These are phyloP conservation scores for Fonsecaea erecta DNA, from an alignment of 2,329 filamentous ascomycete genomes.

Conservation along the genomic window DNA sequence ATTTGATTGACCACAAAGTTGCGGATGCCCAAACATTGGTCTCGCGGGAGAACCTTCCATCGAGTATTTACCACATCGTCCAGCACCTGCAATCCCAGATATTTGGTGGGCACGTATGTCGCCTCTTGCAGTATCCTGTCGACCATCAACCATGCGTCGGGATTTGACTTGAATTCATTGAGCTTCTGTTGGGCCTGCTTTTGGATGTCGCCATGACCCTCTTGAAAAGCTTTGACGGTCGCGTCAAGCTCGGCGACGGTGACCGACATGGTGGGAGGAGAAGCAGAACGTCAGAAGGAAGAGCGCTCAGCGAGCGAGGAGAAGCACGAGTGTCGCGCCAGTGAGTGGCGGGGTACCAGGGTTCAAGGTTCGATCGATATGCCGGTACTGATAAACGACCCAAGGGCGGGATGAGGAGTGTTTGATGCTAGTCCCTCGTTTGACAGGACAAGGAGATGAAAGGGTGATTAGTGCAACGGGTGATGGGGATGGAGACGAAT, in stretches of 20 bases:
- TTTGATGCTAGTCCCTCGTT: slow-evolving; percentile 1
- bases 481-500: not conserved
- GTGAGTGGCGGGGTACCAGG: slow-evolving; percentile 22
- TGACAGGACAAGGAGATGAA: not conserved
- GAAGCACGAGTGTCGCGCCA: slow-evolving; percentile 31
- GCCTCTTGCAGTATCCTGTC: slow-evolving; percentile 95
- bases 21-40: slow-evolving; percentile 96
- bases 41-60: slow-evolving; percentile 96
- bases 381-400: slow-evolving; percentile 20
- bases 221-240: slow-evolving; percentile 95
- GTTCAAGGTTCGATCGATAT: slow-evolving; percentile 26
- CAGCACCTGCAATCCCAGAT: slow-evolving; percentile 91
- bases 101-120: slow-evolving; percentile 94
- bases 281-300: slow-evolving; percentile 4
- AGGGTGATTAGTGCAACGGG: not conserved
- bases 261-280: slow-evolving; percentile 59
- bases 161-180: slow-evolving; percentile 86
- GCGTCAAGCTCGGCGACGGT: slow-evolving; percentile 94
- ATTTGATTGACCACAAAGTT: slow-evolving; percentile 99
- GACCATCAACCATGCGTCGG: slow-evolving; percentile 95
- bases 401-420: slow-evolving; percentile 11
- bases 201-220: slow-evolving; percentile 84
- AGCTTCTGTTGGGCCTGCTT: slow-evolving; percentile 54
- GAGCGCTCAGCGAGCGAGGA: slow-evolving; percentile 32
- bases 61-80: slow-evolving; percentile 98